Base-by-base conservation (phyloP, 257 asterid genomes). In the Paraleonurus japonicus region DNA sequence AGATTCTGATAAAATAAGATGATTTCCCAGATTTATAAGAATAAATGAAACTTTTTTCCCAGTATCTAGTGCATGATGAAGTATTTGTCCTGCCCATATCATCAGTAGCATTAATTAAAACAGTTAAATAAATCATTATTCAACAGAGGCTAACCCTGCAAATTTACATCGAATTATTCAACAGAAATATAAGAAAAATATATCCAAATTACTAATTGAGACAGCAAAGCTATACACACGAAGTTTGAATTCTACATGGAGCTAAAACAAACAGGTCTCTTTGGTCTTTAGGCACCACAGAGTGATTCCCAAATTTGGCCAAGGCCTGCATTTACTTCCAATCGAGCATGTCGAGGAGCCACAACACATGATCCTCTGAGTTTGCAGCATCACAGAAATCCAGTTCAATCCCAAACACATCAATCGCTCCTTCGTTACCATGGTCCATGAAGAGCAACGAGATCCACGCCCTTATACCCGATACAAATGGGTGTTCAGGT, bases 341-440 rank as follows among this genome's bases (percentile, higher is more conserved):
- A 70, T 95, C 99, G 59, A 95, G 95, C 89, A 95, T 95, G 79
- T 95, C 99, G 3, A 95, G 89, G 22, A 95, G 90, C 99, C 97
- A 88, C 62, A 95, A 76, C 39, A 95, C 96, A 71, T 88, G 95
- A 12, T 86, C 85, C 79, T 87, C 89, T 0, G 96, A 76, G 76
- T 81, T 84, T 67, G 99, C 97, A 80, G 88, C 95, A 65, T 95
- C 98, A 55, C 92, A 87, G 88, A 95, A 95, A 81, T 95, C 99
- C 82, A 95, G 80, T 78, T 95, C 96, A 3, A 95, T 84, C 20
- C 98, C 99, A 61, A 92, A 91, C 27, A 95, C 96, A 82, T 95
- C 98, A 35, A 87, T 73, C 9, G 75, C 84, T 76, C 84, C 95
- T 24, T 95, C 99, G 24, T 58, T 65, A 55, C 88, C 84, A 69